These are phyloP conservation scores for Seiridium cupressi DNA, from an alignment of 2,329 filamentous ascomycete species.

Conservation along the genomic window DNA sequence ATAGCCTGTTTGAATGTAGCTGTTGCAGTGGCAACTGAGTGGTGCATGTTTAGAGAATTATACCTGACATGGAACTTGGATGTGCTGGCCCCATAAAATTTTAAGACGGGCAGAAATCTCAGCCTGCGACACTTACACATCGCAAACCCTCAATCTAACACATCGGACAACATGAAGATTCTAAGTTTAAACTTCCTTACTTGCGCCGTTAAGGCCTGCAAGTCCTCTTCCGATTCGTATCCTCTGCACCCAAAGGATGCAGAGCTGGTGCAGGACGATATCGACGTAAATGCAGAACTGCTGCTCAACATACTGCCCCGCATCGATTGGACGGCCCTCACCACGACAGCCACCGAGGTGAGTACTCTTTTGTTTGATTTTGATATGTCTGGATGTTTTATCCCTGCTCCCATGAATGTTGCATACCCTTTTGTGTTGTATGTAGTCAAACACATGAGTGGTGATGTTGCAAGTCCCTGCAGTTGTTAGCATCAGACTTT, in stretches of 20 bases:
- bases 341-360: slow-evolving; percentile 75
- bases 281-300: slow-evolving; percentile 78
- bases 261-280: slow-evolving; percentile 80
- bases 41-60: not conserved
- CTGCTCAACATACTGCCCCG: slow-evolving; percentile 82
- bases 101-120: slow-evolving; percentile 3
- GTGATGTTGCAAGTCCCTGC: too few relatives aligned
- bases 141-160: not conserved
- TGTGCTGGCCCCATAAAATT: slow-evolving; percentile 9
- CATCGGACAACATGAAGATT: slow-evolving; percentile 70
- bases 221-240: slow-evolving; percentile 74
- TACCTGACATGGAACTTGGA: not conserved
- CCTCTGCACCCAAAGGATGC: slow-evolving; percentile 91
- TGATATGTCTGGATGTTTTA: not conserved
- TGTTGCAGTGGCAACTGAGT: not conserved
- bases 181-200: slow-evolving; percentile 95
- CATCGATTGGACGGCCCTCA: slow-evolving; percentile 83
- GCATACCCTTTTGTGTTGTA: too few relatives aligned
- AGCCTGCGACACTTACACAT: not conserved
- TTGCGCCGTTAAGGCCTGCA: slow-evolving; percentile 95
- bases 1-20: not conserved
- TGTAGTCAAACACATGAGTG: too few relatives aligned
- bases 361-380: slow-evolving; percentile 16
- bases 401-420: too few relatives aligned
- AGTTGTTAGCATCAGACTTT: too few relatives aligned